Evolutionary conservation across 352 stramenopile species (phyloP), one percentile per base, ranked within the genome.

Genomic region (Phytophthora constricta): DNA sequence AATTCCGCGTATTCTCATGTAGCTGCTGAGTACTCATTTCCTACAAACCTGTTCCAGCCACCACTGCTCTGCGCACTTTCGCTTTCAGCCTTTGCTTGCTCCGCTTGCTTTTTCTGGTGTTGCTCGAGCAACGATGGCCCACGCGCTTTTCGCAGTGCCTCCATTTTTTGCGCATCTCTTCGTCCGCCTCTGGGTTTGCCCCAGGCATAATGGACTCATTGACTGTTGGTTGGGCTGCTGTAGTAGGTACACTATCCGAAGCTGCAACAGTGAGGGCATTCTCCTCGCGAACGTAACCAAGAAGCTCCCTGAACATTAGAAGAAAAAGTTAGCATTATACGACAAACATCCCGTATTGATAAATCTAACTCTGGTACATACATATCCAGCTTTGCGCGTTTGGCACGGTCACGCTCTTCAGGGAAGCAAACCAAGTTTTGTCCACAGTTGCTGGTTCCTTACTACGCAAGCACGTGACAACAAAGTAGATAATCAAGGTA

Each of bases 361-460:
- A 20, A 13, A 9, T 3, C 19, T 23, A 17, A 20, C 27, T 54
- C 47, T 41, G 8, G 31, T 1, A 41, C 68, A 56, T 75, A 96
- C 88, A 93, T 86, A 68, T 96, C 86, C 14, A 93, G 74, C 49
- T 94, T 91, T 17, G 87, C 88, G 22, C 88, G 84, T 59, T 92
- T 81, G 1, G 82, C 81, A 37, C 86, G 86, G 33, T 96, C 84
- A 5, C 88, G 79, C 68, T 96, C 88, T 61, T 92, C 83, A n/a
- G 88, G 88, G 76, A 72, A 50, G 90, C 86, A 61, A 95, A 95
- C 88, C 88, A 96, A 43, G 82, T 89, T 50, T 82, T 85, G 54
- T 96, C 88, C 49, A 95, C 77, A 19, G 77, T 61, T 13, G 80
- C 81, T 19, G 87, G 84, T 48, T 95, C 82, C 68, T 92, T 92